Base-by-base conservation (phyloP, 495 filamentous ascomycete species). In the Tetracladium marchalianum region DNA sequence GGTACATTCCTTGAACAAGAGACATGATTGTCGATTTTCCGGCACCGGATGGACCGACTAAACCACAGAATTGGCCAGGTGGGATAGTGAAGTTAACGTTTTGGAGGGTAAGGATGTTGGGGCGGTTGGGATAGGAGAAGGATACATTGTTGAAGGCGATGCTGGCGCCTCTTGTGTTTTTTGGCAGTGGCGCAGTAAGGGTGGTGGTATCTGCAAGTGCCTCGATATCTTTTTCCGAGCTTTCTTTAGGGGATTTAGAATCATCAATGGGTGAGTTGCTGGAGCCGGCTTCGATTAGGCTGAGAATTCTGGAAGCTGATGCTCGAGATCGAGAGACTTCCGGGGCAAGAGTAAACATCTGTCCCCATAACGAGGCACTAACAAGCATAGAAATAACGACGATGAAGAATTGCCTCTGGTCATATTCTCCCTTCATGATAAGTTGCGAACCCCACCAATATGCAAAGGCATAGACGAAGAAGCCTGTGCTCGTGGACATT, bases 361-460 rank as follows among this genome's bases (percentile, higher is more conserved):
- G 78, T 0, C 77, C 72, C 47, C 75, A 79, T 4, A 71, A 71
- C 52, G 80, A 79, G 0, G 77, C 77, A 31, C 71, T 76, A 5
- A 75, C 69, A 8, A 85, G 67, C 22, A 83, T 66, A 0, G 78
- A 72, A 0, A 75, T 66, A 8, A 81, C 57, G 4, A 84, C 76
- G 45, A 81, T 81, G 57, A 82, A 80, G 60, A 84, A 83, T 39
- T 83, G 69, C 5, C 70, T 67, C 31, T 72, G 70, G 0, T 67
- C 68, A 46, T 80, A 81, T 11, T 67, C 50, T 0, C 78, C 77
- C 35, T 65, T 58, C 8, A 71, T 64, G 19, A 84, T 72, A 45
- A 76, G 72, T 35, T 64, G 66, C 0, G 75, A 66, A 7, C 78
- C 79, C 76, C 80, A 84, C 73, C 78, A 82, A 57, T 82, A 83